Base-by-base conservation (phyloP, 2,329 filamentous ascomycete species). In the Aschersonia sp. region DNA sequence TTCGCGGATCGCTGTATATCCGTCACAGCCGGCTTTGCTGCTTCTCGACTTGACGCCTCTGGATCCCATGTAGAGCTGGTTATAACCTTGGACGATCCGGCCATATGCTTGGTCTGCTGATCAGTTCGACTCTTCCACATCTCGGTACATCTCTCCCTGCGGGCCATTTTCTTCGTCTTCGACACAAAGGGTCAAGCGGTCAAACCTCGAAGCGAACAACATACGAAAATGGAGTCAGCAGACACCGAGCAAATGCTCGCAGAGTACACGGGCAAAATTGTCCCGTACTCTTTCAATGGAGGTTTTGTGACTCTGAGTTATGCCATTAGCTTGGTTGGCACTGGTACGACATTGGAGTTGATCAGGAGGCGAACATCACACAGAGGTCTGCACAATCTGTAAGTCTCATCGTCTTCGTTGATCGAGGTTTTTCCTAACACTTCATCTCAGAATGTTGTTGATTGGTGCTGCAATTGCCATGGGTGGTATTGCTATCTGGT, bases 321-420 rank as follows among this genome's bases (percentile, higher is more conserved):
- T 52, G 69, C 85, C 54, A 85, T 88, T 56, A 91, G 86, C 57
- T 70, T 86, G 35, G 74, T 88, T 53, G 89, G 89, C 52, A 82
- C 85, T 45, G 74, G 79, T 46, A 87, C 87, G 3, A 89, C 88
- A 0, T 71, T 94, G 32, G 89, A 94, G 62, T 68, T 94, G 50
- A 78, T 94, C 46, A 85, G 92, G 59, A 72, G 85, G 50, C 73
- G 85, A 54, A 88, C 84, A 1, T 80, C 83, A 2, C 75, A 75
- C 47, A 77, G 76, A 58, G 84, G 84, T 6, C 61, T 75, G 48
- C 78, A 80, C 59, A 88, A 87, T 57, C 80, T 84, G 82, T 84
- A 72, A 48, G 71, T 44, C 29, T 7, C 29, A 44, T 2, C 9
- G 9, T 10, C 9, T 7, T 43, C 12, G 40, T n/a, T 9, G 40